These are phyloP conservation scores for Aspergillus neoniger DNA, from an alignment of 2,329 filamentous ascomycete species.

Conservation along the genomic window DNA sequence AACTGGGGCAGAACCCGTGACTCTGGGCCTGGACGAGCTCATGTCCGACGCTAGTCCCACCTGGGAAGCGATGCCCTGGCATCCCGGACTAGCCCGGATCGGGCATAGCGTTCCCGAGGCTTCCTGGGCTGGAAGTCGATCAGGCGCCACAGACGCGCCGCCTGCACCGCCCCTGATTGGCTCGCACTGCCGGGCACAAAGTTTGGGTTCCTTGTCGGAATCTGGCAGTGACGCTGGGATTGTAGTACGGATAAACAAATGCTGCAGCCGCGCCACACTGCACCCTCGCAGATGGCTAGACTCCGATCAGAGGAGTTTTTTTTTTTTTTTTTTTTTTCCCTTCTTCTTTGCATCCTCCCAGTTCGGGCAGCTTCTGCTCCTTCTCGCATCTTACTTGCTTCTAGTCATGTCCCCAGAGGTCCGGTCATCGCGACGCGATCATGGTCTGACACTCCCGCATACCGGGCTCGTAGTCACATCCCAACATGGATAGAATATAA, in stretches of 20 bases:
- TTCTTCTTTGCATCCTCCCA: background rate
- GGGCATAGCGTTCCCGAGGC: conserved; percentile 40
- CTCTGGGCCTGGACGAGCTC: conserved; percentile 31
- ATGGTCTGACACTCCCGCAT: background rate
- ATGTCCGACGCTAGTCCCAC: conserved; percentile 31
- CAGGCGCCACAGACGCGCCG: conserved; percentile 23
- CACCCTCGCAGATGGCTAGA: background rate
- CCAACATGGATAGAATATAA: background rate
- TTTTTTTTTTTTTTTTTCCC: too few relatives aligned
- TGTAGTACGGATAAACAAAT: conserved; percentile 15
- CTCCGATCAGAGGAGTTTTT: background rate
- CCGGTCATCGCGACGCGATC: background rate
- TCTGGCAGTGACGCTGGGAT: conserved; percentile 8
- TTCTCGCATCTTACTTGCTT: background rate
- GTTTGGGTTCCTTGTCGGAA: conserved; percentile 19
- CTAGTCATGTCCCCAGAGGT: background rate
- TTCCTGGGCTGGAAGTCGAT: conserved; percentile 31
- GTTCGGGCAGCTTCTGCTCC: background rate
- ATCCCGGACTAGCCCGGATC: conserved; percentile 22
- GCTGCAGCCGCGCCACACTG: background rate
- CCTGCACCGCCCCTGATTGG: conserved; percentile 22
- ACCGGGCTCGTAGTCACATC: background rate
- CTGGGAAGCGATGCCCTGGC: conserved; percentile 21
- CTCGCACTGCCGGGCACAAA: conserved; percentile 15
- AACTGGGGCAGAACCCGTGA: conserved; percentile 36